These are phyloP conservation scores for Clausena lansium DNA, from an alignment of 345 rosid species.

Conservation along the genomic window DNA sequence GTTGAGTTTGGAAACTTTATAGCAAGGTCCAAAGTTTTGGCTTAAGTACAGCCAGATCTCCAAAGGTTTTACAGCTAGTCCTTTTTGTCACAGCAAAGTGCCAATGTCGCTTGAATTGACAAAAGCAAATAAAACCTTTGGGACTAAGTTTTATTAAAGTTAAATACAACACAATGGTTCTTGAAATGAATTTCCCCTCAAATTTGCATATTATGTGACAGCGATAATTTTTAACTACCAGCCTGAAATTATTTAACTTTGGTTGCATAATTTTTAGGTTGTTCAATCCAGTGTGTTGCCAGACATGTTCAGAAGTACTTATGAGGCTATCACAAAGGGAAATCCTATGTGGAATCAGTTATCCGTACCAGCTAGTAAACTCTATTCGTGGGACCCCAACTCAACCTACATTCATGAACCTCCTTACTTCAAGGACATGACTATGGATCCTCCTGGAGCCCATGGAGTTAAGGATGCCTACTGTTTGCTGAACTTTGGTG, in stretches of 20 bases:
- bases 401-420: conserved; percentile 99
- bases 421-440: conserved; percentile 92
- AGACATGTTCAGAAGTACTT: conserved; percentile 89
- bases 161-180: not conserved
- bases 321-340: conserved; percentile 91
- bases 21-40: not conserved
- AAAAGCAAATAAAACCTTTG: not conserved
- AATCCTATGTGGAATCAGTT: conserved; percentile 92
- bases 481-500: conserved; percentile 92
- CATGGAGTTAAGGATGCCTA: conserved; percentile 91
- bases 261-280: conserved; percentile 42
- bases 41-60: not conserved
- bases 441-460: conserved; percentile 88
- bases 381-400: conserved; percentile 80
- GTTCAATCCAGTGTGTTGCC: conserved; percentile 95
- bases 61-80: not conserved
- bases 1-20: not conserved
- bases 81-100: not conserved
- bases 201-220: not conserved
- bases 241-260: conserved; percentile 11
- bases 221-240: conserved; percentile 6
- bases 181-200: not conserved
- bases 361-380: conserved; percentile 52
- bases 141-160: not conserved
- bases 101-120: not conserved